Evolutionary conservation across 2,329 filamentous ascomycete genomes (phyloP).

Genomic region (Exophiala dermatitidis): DNA sequence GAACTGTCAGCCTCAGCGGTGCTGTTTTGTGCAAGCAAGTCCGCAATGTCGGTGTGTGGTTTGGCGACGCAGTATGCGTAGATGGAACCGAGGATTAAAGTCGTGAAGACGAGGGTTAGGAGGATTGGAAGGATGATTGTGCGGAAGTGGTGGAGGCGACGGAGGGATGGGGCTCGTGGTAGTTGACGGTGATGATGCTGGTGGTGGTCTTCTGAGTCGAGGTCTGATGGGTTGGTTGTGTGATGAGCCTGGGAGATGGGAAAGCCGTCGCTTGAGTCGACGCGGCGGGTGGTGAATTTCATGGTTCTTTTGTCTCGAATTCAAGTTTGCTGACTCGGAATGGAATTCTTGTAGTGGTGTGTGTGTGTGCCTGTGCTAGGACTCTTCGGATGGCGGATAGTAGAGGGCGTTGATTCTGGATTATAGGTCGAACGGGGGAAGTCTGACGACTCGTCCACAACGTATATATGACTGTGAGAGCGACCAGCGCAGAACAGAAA

Average conservation of each 20-base stretch:
- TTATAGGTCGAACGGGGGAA: no score
- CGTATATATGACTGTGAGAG: no score
- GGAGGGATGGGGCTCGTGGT: constrained; percentile 7
- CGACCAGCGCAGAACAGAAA: constrained; percentile 13
- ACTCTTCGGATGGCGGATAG: no score
- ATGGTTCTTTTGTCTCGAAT: no score
- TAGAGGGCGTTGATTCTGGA: background rate
- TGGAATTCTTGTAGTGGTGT: no score
- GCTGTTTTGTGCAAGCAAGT: constrained; percentile 10
- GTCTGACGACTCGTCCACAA: no score
- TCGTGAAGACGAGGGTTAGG: constrained; percentile 22
- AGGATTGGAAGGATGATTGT: constrained; percentile 18
- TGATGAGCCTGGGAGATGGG: constrained; percentile 13
- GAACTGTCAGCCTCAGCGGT: constrained; percentile 18
- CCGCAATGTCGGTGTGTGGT: constrained; percentile 22
- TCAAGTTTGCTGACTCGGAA: no score
- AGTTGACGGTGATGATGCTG: background rate
- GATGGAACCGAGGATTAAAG: constrained; percentile 22
- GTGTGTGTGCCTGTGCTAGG: no score
- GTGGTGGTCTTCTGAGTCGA: background rate
- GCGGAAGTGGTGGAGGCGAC: constrained; percentile 16
- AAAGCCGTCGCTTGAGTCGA: constrained; percentile 12
- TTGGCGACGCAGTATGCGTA: constrained; percentile 27
- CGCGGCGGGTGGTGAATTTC: constrained; percentile 13
- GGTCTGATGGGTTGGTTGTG: background rate